These are phyloP conservation scores for Halenospora varia DNA, from an alignment of 495 filamentous ascomycete species.

Conservation along the genomic window DNA sequence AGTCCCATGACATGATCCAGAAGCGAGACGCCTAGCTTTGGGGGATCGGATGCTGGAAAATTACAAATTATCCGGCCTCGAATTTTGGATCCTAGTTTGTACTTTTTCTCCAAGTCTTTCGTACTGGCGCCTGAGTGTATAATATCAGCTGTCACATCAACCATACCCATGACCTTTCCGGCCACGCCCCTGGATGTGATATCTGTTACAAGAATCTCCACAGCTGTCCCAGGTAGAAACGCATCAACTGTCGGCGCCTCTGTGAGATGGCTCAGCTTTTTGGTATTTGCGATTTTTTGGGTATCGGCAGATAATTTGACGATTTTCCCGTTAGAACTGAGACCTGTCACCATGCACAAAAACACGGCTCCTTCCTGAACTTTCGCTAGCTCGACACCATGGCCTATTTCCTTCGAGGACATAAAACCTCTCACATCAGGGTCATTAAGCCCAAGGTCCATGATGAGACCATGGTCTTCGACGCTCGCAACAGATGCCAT, in stretches of 20 bases:
- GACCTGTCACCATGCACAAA: conserved; percentile 74
- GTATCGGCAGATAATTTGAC: conserved; percentile 78
- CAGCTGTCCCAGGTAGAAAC: conserved; percentile 86
- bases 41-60: conserved; percentile 70
- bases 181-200: conserved; percentile 50
- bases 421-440: conserved; percentile 74
- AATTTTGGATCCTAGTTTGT: conserved; percentile 75
- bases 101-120: conserved; percentile 65
- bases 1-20: conserved; percentile 77
- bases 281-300: conserved; percentile 57
- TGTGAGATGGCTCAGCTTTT: conserved; percentile 61
- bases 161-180: conserved; percentile 88
- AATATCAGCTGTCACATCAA: conserved; percentile 85
- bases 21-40: conserved; percentile 81
- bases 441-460: conserved; percentile 79
- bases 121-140: conserved; percentile 73
- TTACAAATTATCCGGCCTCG: conserved; percentile 84
- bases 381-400: conserved; percentile 49
- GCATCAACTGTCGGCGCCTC: conserved; percentile 81
- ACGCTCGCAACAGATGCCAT: conserved; percentile 87
- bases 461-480: conserved; percentile 91
- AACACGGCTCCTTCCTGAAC: conserved; percentile 78
- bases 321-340: conserved; percentile 72
- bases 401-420: conserved; percentile 76
- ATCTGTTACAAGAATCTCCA: conserved; percentile 80